phyloP scores from a whole-genome alignment of 192 early-diverging fungal genomes.

The Chytriomyces sp. region DNA sequence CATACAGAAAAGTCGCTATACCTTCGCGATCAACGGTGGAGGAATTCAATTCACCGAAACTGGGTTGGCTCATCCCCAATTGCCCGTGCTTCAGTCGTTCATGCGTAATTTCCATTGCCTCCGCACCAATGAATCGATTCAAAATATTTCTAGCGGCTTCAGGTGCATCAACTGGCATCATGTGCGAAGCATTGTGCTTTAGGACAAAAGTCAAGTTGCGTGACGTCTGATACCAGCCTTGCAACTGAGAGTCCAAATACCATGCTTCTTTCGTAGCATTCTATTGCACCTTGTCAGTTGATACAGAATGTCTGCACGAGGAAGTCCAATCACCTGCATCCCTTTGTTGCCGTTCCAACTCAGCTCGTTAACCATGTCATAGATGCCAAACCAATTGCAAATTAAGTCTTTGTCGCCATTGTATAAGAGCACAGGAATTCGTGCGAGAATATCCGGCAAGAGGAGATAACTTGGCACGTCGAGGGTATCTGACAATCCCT shows the following conservation, averaged over 20 bases:
- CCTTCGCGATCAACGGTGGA: background rate
- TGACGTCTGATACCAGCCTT: slow-evolving; percentile 52
- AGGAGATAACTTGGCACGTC: slow-evolving; percentile 52
- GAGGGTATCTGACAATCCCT: slow-evolving; percentile 47
- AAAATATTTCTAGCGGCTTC: slow-evolving; percentile 60
- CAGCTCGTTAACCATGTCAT: slow-evolving; percentile 66
- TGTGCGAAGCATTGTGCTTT: slow-evolving; percentile 66
- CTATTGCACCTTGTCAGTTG: slow-evolving; percentile 24
- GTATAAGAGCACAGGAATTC: slow-evolving; percentile 54
- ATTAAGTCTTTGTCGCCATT: slow-evolving; percentile 82
- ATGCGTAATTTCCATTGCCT: background rate
- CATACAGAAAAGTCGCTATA: background rate
- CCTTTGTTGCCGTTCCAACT: slow-evolving; percentile 67
- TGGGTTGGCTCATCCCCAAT: too few relatives aligned
- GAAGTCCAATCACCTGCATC: slow-evolving; percentile 52
- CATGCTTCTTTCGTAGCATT: slow-evolving; percentile 47
- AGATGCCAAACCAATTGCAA: slow-evolving; percentile 75
- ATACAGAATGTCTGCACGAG: background rate
- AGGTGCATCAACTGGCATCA: slow-evolving; percentile 71
- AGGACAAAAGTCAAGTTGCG: slow-evolving; percentile 67
- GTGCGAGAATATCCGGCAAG: background rate
- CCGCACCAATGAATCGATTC: slow-evolving; percentile 50
- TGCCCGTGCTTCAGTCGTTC: background rate
- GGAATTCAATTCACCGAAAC: too few relatives aligned
- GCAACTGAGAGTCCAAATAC: slow-evolving; percentile 45